These are phyloP conservation scores for Phytophthora pluvialis DNA, from an alignment of 352 stramenopile species.

Conservation along the genomic window DNA sequence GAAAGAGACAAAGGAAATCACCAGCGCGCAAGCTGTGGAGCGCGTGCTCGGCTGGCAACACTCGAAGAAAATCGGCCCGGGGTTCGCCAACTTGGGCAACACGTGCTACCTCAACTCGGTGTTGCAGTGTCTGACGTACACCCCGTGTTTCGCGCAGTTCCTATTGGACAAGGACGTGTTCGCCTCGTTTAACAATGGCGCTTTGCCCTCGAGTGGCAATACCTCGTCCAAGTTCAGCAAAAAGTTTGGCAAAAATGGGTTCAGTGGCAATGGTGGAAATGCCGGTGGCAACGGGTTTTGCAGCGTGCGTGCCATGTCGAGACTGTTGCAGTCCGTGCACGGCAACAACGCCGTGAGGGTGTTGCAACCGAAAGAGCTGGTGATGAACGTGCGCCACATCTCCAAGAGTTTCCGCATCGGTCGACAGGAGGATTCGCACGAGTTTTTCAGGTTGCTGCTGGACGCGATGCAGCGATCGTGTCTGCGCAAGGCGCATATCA, in stretches of 20 bases:
- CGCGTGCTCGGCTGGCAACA: constrained; percentile 63
- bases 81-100: constrained; percentile 93
- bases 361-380: constrained; percentile 79
- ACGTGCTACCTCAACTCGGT: constrained; percentile 96
- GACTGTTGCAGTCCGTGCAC: constrained; percentile 74
- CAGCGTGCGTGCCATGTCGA: constrained; percentile 65
- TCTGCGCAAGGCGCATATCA: constrained; percentile 74
- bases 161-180: constrained; percentile 83
- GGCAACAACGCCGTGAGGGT: constrained; percentile 45
- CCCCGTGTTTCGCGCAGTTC: constrained; percentile 80
- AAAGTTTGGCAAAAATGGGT: constrained; percentile 28
- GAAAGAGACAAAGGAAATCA: constrained; percentile 48
- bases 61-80: constrained; percentile 80
- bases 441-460: constrained; percentile 91
- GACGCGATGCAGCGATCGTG: constrained; percentile 87
- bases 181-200: constrained; percentile 40
- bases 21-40: constrained; percentile 55
- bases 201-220: constrained; percentile 17
- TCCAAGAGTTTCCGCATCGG: constrained; percentile 90
- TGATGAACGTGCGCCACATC: constrained; percentile 87
- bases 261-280: constrained; percentile 23
- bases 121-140: constrained; percentile 90
- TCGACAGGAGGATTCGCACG: constrained; percentile 91
- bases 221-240: constrained; percentile 40
- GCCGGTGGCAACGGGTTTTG: constrained; percentile 55